Conservation (phyloP, 2,329 filamentous ascomycete genomes). For the Aspergillus sergii region DNA sequence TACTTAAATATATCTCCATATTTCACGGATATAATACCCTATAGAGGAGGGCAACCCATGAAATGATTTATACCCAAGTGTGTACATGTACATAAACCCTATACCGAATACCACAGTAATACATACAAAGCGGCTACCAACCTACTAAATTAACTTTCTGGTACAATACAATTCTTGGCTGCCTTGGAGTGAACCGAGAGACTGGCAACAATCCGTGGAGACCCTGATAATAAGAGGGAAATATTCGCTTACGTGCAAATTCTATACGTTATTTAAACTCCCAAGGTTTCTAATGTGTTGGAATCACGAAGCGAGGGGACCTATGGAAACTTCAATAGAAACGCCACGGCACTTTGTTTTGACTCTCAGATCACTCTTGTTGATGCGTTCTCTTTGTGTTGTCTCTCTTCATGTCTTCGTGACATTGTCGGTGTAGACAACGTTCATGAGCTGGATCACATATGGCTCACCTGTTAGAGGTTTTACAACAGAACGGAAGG, state of each 20-base stretch:
- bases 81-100: neutral
- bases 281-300: constrained; percentile 5
- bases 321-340: constrained; percentile 17
- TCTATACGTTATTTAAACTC: neutral
- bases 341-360: constrained; percentile 8
- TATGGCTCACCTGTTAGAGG: neutral
- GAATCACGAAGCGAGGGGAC: constrained; percentile 11
- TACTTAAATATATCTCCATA: neutral
- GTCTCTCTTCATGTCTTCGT: neutral
- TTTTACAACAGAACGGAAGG: neutral
- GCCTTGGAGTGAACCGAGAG: neutral
- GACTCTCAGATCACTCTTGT: neutral
- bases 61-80: neutral
- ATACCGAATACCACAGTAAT: neutral
- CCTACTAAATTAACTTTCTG: neutral
- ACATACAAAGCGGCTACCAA: neutral
- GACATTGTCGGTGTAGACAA: constrained; percentile 6
- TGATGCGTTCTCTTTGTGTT: neutral
- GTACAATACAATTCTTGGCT: constrained; percentile 4
- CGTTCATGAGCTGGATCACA: neutral
- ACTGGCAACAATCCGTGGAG: neutral
- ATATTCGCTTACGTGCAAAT: constrained; percentile 1
- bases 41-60: no score
- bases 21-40: neutral
- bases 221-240: neutral